Conservation (phyloP, 2,329 filamentous ascomycete genomes). For the Trichoderma sp. region DNA sequence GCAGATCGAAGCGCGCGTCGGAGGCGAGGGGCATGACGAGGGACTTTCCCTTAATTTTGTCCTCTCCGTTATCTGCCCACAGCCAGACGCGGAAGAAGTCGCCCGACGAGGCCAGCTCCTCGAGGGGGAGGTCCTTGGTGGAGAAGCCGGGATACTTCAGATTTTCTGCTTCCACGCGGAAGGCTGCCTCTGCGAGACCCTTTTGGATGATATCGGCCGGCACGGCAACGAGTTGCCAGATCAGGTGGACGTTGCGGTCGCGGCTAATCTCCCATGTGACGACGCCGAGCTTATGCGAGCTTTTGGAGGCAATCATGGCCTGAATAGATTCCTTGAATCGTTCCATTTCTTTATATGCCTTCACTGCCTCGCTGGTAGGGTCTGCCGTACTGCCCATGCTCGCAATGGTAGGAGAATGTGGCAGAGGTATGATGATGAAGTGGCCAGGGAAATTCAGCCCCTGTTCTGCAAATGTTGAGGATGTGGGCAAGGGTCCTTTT, state of each 20-base stretch:
- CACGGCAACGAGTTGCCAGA: slow-evolving; percentile 91
- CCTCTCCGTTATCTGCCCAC: slow-evolving; percentile 61
- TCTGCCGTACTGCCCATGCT: slow-evolving; percentile 58
- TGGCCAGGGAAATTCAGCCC: slow-evolving; percentile 77
- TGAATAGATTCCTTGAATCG: slow-evolving; percentile 76
- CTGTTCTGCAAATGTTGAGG: slow-evolving; percentile 62
- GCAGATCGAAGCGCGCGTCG: slow-evolving; percentile 78
- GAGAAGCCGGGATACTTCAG: slow-evolving; percentile 52
- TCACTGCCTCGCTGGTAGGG: slow-evolving; percentile 53
- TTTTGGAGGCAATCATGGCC: slow-evolving; percentile 65
- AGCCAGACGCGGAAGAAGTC: slow-evolving; percentile 85
- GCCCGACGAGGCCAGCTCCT: slow-evolving; percentile 45
- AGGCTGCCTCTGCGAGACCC: slow-evolving; percentile 81
- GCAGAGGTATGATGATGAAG: slow-evolving; percentile 85
- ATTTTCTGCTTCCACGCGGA: slow-evolving; percentile 85
- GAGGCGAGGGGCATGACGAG: slow-evolving; percentile 72
- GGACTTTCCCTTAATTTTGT: slow-evolving; percentile 57
- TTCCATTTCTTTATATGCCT: slow-evolving; percentile 76
- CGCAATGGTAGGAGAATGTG: slow-evolving; percentile 73
- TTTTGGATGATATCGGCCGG: slow-evolving; percentile 64
- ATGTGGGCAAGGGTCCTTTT: slow-evolving; percentile 79
- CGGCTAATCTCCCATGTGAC: slow-evolving; percentile 94
- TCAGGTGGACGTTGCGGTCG: slow-evolving; percentile 75
- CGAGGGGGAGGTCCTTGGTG: slow-evolving; percentile 48
- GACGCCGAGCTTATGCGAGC: slow-evolving; percentile 64